phyloP scores from a whole-genome alignment of 1,284 basidiomycete species.

The Schizopora paradoxa region DNA sequence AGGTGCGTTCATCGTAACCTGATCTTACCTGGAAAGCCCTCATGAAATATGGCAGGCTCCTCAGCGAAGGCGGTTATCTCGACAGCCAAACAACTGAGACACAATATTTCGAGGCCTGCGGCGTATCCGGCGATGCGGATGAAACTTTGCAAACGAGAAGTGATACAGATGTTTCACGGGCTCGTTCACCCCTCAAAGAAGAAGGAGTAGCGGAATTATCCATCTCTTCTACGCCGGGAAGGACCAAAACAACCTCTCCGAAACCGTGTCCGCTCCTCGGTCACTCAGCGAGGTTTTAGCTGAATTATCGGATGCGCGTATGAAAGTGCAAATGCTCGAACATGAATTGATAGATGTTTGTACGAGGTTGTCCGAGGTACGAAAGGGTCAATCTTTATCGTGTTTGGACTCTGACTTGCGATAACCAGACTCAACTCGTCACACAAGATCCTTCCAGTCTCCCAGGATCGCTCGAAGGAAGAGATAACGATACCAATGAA shows the following conservation, averaged over 20 bases:
- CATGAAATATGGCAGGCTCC: not conserved
- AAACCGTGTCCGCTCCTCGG: no score
- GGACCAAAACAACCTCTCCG: no score
- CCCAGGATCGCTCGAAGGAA: not conserved
- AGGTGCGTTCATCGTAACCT: not conserved
- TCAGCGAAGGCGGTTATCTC: not conserved
- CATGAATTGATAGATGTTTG: not conserved
- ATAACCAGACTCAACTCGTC: not conserved
- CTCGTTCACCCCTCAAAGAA: not conserved
- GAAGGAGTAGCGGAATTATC: not conserved
- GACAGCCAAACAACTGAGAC: not conserved
- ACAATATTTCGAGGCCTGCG: not conserved
- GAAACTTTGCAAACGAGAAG: not conserved
- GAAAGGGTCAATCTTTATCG: not conserved
- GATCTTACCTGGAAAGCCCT: not conserved
- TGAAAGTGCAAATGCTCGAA: not conserved
- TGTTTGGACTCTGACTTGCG: not conserved
- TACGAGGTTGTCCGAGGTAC: not conserved
- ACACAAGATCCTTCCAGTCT: not conserved
- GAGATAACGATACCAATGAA: not conserved
- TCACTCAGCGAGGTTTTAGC: no score
- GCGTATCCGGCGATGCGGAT: not conserved
- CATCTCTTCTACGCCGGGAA: no score
- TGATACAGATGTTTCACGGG: not conserved
- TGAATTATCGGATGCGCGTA: no score